Evolutionary conservation across 305 asterid species (phyloP), one percentile per base, ranked within the genome.

Genomic region (Striga hermonthica): DNA sequence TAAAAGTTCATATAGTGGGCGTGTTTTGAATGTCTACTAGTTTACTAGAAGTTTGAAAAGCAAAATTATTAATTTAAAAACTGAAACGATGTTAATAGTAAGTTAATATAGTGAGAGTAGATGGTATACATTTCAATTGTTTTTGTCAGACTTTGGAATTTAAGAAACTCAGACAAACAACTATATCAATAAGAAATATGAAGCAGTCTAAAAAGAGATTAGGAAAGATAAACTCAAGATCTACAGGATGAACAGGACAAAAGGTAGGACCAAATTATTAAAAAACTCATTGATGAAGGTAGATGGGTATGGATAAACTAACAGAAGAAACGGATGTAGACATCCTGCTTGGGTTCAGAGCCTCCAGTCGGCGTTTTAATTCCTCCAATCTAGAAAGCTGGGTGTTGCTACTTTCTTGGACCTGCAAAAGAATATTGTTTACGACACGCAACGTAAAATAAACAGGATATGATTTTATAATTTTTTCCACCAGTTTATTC

Each of bases 371-470:
- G 70, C 91, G 87, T 83, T 92, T 92, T 83, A 92, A 66, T 70
- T 92, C 98, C 74, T 84, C 95, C 68, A 89, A 88, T 82, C 98
- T 89, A 68, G 94, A 68, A 37, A 87, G 67, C 75, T 92, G 98
- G 45, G 74, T 34, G 53, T 76, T 86, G 72, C 95, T 82, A 76
- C 96, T 85, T 81, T 91, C 97, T 34, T 76, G 85, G 62, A 92
- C 97, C 98, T 92, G 82, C 57, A 57, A 65, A 74, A 57, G 54
- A 64, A 58, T 9, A 56, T 68, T 64, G 34, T 60, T 74, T 63
- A 59, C 44, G 65, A 13, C 22, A 55, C 56, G 60, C 61, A 54
- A 65, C 36, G 40, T 62, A 65, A 64, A 60, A 60, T 10, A 57
- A 68, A 62, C 44, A 12, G 14, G 52, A 16, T 14, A 38, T 58